Percentiles rank a stretch among this genome's conserved stretches.
These are phyloP conservation scores for Nicotiana paniculata DNA, from an alignment of 257 asterid species.

Conservation along the genomic window DNA sequence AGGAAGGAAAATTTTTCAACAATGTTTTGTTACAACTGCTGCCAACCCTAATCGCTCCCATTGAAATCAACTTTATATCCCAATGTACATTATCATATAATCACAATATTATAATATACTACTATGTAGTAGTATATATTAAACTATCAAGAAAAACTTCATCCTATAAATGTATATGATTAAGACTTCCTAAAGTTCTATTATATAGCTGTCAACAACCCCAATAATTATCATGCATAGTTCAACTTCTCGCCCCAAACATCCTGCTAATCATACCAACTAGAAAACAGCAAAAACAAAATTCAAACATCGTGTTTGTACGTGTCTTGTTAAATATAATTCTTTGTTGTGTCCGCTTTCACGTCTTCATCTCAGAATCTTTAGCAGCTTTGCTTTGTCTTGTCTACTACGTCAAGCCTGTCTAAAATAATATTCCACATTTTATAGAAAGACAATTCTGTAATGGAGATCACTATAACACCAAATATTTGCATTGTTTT, in stretches of 20 bases:
- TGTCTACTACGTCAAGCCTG: conserved; percentile 22
- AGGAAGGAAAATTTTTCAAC: background rate
- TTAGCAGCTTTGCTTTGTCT: conserved; percentile 9
- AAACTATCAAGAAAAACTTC: background rate
- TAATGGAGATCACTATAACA: background rate
- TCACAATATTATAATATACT: background rate
- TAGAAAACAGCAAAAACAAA: background rate
- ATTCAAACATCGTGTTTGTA: background rate
- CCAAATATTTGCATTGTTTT: background rate
- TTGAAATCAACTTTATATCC: background rate
- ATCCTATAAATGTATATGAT: background rate
- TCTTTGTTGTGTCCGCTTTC: conserved; percentile 18
- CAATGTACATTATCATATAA: background rate
- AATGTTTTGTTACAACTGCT: background rate
- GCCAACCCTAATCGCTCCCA: conserved; percentile 4
- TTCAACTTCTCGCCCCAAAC: background rate
- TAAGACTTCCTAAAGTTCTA: background rate
- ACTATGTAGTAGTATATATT: background rate
- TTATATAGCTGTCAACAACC: background rate
- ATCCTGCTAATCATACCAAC: background rate
- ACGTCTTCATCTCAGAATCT: conserved; percentile 9
- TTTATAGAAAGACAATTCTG: background rate
- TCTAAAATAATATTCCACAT: background rate
- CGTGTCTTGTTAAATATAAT: background rate
- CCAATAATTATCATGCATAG: background rate